Base-by-base conservation (phyloP, 768 basidiomycete species). In the Psilocybe cubensis region DNA sequence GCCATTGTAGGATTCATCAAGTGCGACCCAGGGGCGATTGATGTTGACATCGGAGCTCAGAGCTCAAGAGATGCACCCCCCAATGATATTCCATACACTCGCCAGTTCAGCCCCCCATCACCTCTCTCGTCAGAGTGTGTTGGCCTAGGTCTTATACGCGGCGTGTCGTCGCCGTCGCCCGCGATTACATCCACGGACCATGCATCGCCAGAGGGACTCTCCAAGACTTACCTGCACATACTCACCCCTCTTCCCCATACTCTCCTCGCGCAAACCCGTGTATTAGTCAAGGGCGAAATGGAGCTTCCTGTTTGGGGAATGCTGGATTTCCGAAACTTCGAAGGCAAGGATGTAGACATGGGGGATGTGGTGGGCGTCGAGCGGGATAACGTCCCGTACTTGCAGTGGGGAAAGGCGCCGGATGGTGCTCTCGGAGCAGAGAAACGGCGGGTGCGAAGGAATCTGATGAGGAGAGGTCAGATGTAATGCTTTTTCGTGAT, bases 251-350 rank as follows among this genome's bases (percentile, higher is more conserved):
- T 94, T 1, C 85, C 88, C 0, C 72, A 81, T 0, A 52, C 66
- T 0, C 40, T 78, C 0, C 77, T 96, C 2, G 60, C 66, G 0
- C 63, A 68, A 14, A 73, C 66, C 2, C 67, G 83, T 3, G 74
- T 85, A 17, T 65, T 96, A 3, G 85, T 96, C 44, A 94, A 91
- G 70, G 95, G 95, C 7, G 93, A 94, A 67, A 76, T 95, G 65
- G 94, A 96, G 70, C 72, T 97, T 0, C 95, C 95, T 0, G 76
- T 94, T 0, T 90, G 89, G 86, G 94, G 89, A 0, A 85, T 94
- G 87, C 75, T 97, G 48, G 94, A 96, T 69, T 89, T 86, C 56
- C 72, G 76, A 23, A 66, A 62, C 51, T 63, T 64, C 52, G 58
- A 52, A 17, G 56, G 54, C n/a, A 61, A 62, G 35, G 63, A 61